A percentile compares a stretch with the other conserved stretches of the same genome.
These are phyloP conservation scores for Lactifluus subvellereus DNA, from an alignment of 768 basidiomycete genomes.

Conservation along the genomic window DNA sequence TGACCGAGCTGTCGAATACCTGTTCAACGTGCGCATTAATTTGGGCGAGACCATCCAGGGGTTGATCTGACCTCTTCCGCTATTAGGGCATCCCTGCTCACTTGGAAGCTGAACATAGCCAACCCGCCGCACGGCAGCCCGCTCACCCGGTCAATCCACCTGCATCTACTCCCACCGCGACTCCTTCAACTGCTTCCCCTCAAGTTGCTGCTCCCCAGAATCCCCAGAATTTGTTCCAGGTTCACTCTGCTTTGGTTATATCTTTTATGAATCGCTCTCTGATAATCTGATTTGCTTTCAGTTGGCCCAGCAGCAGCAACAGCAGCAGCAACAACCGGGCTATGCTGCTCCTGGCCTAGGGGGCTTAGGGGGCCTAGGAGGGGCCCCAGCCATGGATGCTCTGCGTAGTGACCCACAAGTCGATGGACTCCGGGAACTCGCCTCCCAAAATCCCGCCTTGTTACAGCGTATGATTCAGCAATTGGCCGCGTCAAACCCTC, in stretches of 20 bases:
- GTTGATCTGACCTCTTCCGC: conserved; percentile 15
- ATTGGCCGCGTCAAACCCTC: conserved; percentile 67
- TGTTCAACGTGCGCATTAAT: conserved; percentile 67
- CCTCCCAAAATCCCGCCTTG: conserved; percentile 69
- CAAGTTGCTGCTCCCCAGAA: conserved; percentile 52
- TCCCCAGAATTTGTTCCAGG: conserved; percentile 86
- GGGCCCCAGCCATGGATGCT: conserved; percentile 41
- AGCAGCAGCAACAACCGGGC: conserved; percentile 37
- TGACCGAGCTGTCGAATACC: conserved; percentile 96
- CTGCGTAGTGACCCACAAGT: conserved; percentile 62
- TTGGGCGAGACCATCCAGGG: not conserved
- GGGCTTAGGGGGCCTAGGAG: conserved; percentile 33
- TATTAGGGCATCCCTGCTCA: conserved; percentile 74
- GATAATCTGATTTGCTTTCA: conserved; percentile 28
- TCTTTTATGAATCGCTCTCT: not conserved
- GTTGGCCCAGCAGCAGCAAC: conserved; percentile 71
- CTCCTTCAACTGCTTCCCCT: conserved; percentile 33
- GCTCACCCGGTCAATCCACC: conserved; percentile 30
- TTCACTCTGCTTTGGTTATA: conserved; percentile 29
- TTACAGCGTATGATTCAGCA: conserved; percentile 82
- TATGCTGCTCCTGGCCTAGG: conserved; percentile 29
- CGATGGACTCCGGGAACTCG: conserved; percentile 63
- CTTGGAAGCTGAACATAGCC: conserved; percentile 46
- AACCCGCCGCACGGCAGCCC: conserved; percentile 31
- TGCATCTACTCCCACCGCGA: conserved; percentile 30